Evolutionary conservation across 2,329 filamentous ascomycete species (phyloP), one percentile per base, ranked within the genome.

Genomic region (Calcarisporium arbuscula): DNA sequence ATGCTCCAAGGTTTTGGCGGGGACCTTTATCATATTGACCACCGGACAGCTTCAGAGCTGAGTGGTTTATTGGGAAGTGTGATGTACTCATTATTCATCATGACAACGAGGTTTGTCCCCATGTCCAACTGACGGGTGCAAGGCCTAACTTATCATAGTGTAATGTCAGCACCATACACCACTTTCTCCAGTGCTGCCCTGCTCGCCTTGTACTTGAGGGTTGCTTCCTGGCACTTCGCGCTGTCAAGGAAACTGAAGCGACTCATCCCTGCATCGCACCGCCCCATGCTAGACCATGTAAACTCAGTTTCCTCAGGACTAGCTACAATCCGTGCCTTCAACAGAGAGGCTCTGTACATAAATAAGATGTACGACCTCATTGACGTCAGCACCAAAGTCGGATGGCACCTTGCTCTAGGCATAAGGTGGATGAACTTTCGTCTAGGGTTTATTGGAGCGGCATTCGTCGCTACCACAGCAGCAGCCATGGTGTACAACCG

Each of bases 301-400:
- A 31, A 25, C 19, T 36, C 37, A n/a, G 12, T 30, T 19, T 29
- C 29, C 10, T 29, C 30, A 10, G 40, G 37, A 5, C 15, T 42
- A 6, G 9, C 19, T 19, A 41, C 38, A 5, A 43, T 43, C 25
- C 33, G 41, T 22, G 41, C 38, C 2, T 41, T 38, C 20, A 28
- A 28, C 15, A 35, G 28, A 25, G 26, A 23, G 11, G n/a, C 28
- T 7, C 9, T 29, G 5, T 41, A 41, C 15, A 8, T 34, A 4
- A 34, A 37, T 1, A 19, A 20, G 10, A 36, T 42, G 31, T 8
- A 36, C 20, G 12, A 28, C 2, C 14, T 35, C 4, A 14, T 30
- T 8, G 32, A 42, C 14, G 19, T 20, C 8, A 7, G 29, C 17
- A 31, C 30, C 10, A 33, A 35, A 19, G n/a, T 40, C 3, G 38